Evolutionary conservation across 164 flowering plant genomes (phyloP).

Genomic region (Annona squamosa): DNA sequence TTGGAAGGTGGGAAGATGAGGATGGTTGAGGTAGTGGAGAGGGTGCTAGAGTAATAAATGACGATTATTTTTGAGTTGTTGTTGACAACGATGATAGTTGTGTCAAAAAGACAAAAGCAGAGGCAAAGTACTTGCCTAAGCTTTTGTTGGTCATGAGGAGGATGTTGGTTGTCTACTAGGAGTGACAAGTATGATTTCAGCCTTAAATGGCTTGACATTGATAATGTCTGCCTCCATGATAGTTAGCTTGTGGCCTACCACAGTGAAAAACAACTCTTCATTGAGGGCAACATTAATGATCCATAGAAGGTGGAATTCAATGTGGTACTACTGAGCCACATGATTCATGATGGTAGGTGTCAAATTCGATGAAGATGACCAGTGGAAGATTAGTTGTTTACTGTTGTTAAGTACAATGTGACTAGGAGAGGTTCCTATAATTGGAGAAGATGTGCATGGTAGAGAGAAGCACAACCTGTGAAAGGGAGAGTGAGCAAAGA

Average conservation of each 20-base stretch:
- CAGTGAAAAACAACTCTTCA: constrained; percentile 65
- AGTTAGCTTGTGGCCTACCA: constrained; percentile 52
- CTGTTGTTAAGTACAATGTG: too few species aligned
- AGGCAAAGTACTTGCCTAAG: constrained; percentile 46
- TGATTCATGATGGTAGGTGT: too few species aligned
- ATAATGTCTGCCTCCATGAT: constrained; percentile 72
- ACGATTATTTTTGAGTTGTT: constrained; percentile 59
- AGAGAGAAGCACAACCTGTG: too few species aligned
- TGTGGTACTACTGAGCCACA: too few species aligned
- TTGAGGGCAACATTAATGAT: constrained; percentile 73
- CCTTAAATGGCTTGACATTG: constrained; percentile 59
- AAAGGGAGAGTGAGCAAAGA: too few species aligned
- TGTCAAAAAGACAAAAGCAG: constrained; percentile 66
- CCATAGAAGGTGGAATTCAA: constrained; percentile 35
- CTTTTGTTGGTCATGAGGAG: constrained; percentile 38
- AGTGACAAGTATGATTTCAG: constrained; percentile 45
- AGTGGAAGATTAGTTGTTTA: too few species aligned
- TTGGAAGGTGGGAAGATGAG: constrained; percentile 39
- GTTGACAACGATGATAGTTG: constrained; percentile 54
- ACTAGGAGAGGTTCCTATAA: too few species aligned
- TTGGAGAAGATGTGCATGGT: too few species aligned
- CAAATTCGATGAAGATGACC: too few species aligned
- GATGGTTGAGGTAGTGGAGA: constrained; percentile 32
- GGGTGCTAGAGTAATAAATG: constrained; percentile 56
- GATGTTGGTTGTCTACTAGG: constrained; percentile 81